These are phyloP conservation scores for Russula lepida DNA, from an alignment of 768 basidiomycete species.

Conservation along the genomic window DNA sequence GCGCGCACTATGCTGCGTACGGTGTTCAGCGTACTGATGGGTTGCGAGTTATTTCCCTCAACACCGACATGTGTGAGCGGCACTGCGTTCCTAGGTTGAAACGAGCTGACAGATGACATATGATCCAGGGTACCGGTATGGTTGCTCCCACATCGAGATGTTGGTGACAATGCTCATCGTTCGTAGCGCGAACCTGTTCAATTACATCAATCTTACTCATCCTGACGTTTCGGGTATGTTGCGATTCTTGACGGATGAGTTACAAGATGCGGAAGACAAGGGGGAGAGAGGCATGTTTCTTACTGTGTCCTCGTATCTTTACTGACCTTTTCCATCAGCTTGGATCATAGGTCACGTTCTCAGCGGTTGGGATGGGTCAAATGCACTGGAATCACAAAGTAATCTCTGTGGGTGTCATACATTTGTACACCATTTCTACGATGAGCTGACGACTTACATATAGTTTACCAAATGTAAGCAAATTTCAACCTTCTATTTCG, in stretches of 20 bases:
- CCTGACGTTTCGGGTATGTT: constrained; percentile 71
- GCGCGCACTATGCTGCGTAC: constrained; percentile 64
- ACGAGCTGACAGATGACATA: neutral
- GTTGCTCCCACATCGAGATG: neutral
- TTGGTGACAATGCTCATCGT: neutral
- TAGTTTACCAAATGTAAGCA: constrained; percentile 44
- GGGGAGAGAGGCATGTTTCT: constrained; percentile 50
- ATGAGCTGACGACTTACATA: neutral
- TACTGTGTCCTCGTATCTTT: neutral
- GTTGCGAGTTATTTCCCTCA: constrained; percentile 62
- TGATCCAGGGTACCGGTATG: constrained; percentile 25
- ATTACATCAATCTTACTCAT: constrained; percentile 64
- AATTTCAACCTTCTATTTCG: neutral
- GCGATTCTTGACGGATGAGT: constrained; percentile 66
- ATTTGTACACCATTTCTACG: neutral
- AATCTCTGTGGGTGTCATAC: constrained; percentile 47
- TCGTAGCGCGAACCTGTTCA: constrained; percentile 58
- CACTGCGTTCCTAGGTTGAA: constrained; percentile 3
- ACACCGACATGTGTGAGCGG: constrained; percentile 65
- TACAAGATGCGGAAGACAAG: constrained; percentile 70
- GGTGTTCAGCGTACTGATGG: constrained; percentile 61
- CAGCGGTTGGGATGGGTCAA: constrained; percentile 64
- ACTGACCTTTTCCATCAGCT: constrained; percentile 27
- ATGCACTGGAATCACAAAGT: constrained; percentile 55
- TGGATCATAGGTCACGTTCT: constrained; percentile 51